phyloP scores from a whole-genome alignment of 129 eudicot genomes.

The Helianthus tuberosus region DNA sequence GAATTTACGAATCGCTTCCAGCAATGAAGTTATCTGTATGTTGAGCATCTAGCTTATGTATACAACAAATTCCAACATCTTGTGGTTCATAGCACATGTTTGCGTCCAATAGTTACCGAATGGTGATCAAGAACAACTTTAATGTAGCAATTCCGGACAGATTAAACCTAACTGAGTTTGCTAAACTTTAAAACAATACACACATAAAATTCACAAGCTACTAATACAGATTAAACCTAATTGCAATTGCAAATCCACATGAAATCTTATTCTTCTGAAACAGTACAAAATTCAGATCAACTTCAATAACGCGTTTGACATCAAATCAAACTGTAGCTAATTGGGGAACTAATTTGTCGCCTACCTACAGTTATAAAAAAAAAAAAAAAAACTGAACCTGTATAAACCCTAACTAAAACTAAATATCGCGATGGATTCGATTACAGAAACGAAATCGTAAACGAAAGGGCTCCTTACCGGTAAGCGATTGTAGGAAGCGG shows the following conservation, averaged over 20 bases:
- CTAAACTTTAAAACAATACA: background rate
- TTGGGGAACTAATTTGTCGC: slow-evolving; percentile 1
- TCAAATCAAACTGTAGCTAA: slow-evolving; percentile 4
- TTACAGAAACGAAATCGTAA: background rate
- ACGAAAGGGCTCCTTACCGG: slow-evolving; percentile 3
- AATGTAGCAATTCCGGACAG: slow-evolving; percentile 1
- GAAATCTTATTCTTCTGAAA: background rate
- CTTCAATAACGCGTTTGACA: background rate
- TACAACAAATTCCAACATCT: no score
- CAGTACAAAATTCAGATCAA: background rate
- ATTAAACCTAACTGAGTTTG: background rate
- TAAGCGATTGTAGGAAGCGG: background rate
- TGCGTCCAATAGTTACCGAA: background rate
- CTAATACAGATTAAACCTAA: background rate
- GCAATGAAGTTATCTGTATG: no score
- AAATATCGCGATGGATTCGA: slow-evolving; percentile 12
- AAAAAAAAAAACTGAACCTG: background rate
- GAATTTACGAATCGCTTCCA: no score
- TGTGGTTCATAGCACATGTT: no score
- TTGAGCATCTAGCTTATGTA: no score
- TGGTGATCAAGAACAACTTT: background rate
- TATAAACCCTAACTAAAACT: slow-evolving; percentile 15
- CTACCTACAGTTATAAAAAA: background rate
- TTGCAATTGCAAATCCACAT: background rate
- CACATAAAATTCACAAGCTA: background rate